Evolutionary conservation across 2,329 filamentous ascomycete species (phyloP).

Genomic region (Fusarium kyushuense): DNA sequence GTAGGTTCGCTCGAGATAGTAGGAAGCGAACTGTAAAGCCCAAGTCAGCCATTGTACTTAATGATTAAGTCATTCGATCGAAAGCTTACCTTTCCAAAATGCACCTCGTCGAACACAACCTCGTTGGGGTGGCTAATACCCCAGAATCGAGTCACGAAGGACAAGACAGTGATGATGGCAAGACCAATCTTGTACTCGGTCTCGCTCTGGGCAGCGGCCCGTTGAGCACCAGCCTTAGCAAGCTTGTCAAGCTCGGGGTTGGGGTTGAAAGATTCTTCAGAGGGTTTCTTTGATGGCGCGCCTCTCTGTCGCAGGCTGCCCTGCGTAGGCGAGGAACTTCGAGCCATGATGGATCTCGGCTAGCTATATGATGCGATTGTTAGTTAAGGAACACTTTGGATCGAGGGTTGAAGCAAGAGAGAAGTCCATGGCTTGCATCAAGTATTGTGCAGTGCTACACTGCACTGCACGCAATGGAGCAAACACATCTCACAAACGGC

Average conservation of each 20-base stretch:
- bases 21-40: conserved; percentile 71
- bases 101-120: conserved; percentile 98
- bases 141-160: conserved; percentile 94
- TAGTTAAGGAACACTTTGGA: conserved; percentile 21
- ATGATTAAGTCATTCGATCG: not conserved
- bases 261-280: conserved; percentile 54
- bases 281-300: conserved; percentile 62
- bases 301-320: conserved; percentile 71
- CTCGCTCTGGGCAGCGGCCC: conserved; percentile 66
- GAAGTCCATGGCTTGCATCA: not conserved
- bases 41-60: conserved; percentile 29
- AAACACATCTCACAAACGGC: conserved; percentile 28
- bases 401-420: not conserved
- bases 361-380: conserved; percentile 35
- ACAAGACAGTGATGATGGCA: conserved; percentile 80
- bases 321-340: conserved; percentile 65
- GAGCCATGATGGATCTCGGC: conserved; percentile 57
- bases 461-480: conserved; percentile 1
- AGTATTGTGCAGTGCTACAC: not conserved
- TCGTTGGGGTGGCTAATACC: conserved; percentile 95
- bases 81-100: conserved; percentile 92
- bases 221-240: conserved; percentile 54
- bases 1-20: conserved; percentile 95
- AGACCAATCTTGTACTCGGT: conserved; percentile 88
- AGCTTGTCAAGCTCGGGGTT: conserved; percentile 66